Percentiles rank a stretch among this genome's conserved stretches.
Evolutionary conservation across 768 basidiomycete species (phyloP).

Genomic region (Piloderma croceum): DNA sequence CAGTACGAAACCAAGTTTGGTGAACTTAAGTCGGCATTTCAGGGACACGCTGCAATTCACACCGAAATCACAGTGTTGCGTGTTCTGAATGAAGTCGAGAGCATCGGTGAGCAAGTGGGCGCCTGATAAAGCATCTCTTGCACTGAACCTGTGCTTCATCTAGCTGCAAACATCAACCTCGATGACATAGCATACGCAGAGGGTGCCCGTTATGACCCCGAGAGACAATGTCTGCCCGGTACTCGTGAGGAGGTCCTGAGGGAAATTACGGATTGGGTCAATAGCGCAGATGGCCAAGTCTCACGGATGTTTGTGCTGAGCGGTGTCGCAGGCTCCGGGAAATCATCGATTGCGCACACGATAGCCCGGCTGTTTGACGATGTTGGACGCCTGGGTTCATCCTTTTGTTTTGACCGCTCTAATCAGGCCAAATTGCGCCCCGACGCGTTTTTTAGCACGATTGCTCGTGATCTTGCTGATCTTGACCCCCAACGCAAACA

Average conservation of each 20-base stretch:
- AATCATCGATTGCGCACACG: conserved; percentile 32
- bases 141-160: too few relatives aligned
- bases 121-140: too few relatives aligned
- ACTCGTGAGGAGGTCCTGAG: conserved; percentile 11
- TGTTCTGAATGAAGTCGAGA: conserved; percentile 7
- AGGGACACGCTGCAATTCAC: conserved; percentile 5
- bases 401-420: conserved; percentile 27
- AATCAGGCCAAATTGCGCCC: conserved; percentile 14
- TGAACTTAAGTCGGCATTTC: conserved; percentile 12
- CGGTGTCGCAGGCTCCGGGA: conserved; percentile 33
- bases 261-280: conserved; percentile 16
- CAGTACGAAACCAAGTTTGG: conserved; percentile 11
- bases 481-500: conserved; percentile 27
- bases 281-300: conserved; percentile 7
- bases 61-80: conserved; percentile 13
- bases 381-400: conserved; percentile 24
- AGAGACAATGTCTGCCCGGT: conserved; percentile 6
- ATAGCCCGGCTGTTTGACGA: conserved; percentile 20
- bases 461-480: too few relatives aligned
- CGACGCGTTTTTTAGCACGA: conserved; percentile 21
- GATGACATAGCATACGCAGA: conserved; percentile 8
- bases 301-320: conserved; percentile 23
- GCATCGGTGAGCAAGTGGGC: conserved; percentile 9
- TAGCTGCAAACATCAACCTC: too few relatives aligned
- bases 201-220: too few relatives aligned